Conservation (phyloP, 2,329 filamentous ascomycete genomes). For the Cryoendolithus antarcticus region DNA sequence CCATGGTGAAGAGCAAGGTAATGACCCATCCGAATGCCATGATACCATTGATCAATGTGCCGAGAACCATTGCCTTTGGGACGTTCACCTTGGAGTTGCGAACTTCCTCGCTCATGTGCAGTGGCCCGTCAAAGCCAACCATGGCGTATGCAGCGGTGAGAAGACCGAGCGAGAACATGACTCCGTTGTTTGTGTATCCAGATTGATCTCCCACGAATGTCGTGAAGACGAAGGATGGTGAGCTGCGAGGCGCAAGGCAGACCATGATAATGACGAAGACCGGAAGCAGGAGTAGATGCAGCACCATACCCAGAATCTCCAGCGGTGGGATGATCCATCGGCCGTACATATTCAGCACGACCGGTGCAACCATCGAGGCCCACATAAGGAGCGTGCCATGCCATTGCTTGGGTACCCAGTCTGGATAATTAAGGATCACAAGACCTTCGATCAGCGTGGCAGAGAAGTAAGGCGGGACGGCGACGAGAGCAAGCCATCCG, state of each 20-base stretch:
- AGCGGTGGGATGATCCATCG: constrained; percentile 23
- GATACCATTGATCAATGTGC: constrained; percentile 30
- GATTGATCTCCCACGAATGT: constrained; percentile 14
- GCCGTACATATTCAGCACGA: not conserved
- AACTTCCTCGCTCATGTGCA: constrained; percentile 35
- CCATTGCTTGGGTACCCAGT: not conserved
- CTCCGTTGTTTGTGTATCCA: constrained; percentile 23
- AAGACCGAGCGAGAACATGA: constrained; percentile 28
- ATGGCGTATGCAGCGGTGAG: constrained; percentile 24
- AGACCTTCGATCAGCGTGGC: constrained; percentile 1
- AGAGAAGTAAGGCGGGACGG: not conserved
- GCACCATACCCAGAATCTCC: constrained; percentile 25
- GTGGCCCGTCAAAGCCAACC: constrained; percentile 34
- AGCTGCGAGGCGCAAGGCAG: constrained; percentile 22
- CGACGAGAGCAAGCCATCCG: not conserved
- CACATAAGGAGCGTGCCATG: not conserved
- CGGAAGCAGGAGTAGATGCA: constrained; percentile 25
- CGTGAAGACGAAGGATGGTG: constrained; percentile 23
- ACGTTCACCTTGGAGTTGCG: constrained; percentile 29
- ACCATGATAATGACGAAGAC: constrained; percentile 21
- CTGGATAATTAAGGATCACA: not conserved
- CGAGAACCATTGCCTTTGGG: constrained; percentile 34
- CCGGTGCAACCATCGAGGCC: not conserved
- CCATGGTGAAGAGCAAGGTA: constrained; percentile 30
- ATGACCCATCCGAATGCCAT: constrained; percentile 32